Conservation (phyloP, 164 flowering plant species). For the Buxus sempervirens region DNA sequence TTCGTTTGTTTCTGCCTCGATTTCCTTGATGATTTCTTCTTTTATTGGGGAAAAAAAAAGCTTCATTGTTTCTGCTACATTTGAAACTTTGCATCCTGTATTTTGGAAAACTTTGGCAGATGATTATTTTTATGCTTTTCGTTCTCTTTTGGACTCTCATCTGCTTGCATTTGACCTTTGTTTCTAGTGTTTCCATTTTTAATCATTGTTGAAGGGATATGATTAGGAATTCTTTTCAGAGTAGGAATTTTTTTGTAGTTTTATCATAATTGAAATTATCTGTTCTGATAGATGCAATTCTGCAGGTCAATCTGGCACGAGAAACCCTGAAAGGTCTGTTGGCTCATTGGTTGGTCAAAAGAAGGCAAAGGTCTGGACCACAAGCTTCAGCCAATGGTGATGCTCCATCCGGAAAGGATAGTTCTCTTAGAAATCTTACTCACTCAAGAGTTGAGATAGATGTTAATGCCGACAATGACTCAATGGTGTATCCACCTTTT, state of each 20-base stretch:
- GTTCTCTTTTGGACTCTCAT: neutral
- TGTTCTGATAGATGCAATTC: constrained; percentile 1
- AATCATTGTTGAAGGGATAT: too few relatives aligned
- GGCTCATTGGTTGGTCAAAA: constrained; percentile 74
- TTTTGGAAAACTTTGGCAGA: neutral
- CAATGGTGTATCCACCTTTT: constrained; percentile 77
- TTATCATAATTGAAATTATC: neutral
- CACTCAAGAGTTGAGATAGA: constrained; percentile 75
- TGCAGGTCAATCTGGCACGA: constrained; percentile 92
- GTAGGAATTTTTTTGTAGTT: too few relatives aligned
- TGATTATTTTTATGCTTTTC: neutral
- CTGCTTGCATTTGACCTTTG: neutral
- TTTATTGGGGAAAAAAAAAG: too few relatives aligned
- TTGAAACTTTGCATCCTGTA: neutral
- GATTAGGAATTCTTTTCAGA: neutral
- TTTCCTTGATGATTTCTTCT: neutral
- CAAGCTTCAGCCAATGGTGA: constrained; percentile 77
- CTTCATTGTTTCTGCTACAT: neutral
- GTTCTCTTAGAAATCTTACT: constrained; percentile 43
- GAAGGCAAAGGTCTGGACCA: constrained; percentile 62
- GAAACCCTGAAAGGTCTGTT: constrained; percentile 92
- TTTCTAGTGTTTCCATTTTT: neutral
- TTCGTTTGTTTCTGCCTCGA: neutral
- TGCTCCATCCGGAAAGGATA: constrained; percentile 53
- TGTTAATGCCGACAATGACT: constrained; percentile 64